These are phyloP conservation scores for Hericium rajendrae DNA, from an alignment of 768 basidiomycete genomes.

Conservation along the genomic window DNA sequence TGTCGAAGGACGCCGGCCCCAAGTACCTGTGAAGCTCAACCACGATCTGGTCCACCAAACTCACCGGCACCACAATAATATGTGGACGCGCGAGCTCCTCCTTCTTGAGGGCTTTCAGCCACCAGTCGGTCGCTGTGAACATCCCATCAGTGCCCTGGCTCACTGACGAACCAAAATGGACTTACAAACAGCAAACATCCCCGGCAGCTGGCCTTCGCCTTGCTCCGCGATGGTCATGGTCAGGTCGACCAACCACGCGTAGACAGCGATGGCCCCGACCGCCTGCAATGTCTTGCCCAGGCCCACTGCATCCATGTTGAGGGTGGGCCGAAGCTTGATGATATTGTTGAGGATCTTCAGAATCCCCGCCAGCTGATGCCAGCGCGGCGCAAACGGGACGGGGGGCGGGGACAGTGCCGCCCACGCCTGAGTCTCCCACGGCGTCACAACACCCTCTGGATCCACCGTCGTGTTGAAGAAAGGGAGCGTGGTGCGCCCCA, in stretches of 20 bases:
- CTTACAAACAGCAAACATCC: background rate
- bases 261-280: slow-evolving; percentile 10
- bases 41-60: no score
- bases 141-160: background rate
- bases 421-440: slow-evolving; percentile 8
- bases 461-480: background rate
- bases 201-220: background rate
- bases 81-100: no score
- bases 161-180: background rate
- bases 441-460: background rate
- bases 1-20: no score
- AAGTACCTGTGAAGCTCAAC: no score
- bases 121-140: background rate
- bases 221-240: background rate
- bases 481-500: background rate
- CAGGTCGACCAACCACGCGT: background rate
- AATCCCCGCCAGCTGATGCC: slow-evolving; percentile 11
- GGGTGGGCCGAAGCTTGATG: background rate
- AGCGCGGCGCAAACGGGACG: slow-evolving; percentile 1
- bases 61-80: no score
- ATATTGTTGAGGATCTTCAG: slow-evolving; percentile 10
- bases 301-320: slow-evolving; percentile 19
- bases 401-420: slow-evolving; percentile 4
- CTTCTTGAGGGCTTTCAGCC: background rate
- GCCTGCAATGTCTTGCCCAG: slow-evolving; percentile 19